Percentiles rank a stretch among this genome's conserved stretches.
These are phyloP conservation scores for Trifolium repens DNA, from an alignment of 306 rosid genomes.

Conservation along the genomic window DNA sequence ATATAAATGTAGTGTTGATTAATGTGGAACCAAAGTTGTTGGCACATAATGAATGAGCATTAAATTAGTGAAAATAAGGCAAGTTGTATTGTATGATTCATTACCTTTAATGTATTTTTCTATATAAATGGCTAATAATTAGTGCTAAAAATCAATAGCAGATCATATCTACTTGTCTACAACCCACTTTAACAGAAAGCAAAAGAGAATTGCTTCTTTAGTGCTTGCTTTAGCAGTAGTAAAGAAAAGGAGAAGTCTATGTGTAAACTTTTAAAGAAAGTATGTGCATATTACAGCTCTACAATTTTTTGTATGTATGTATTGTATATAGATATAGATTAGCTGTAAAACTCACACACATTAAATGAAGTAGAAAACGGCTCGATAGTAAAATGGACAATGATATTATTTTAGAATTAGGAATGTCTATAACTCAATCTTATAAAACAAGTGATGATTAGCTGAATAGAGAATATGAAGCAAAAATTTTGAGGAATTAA, in stretches of 20 bases:
- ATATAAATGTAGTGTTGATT: constrained; percentile 31
- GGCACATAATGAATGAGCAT: constrained; percentile 35
- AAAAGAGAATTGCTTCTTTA: constrained; percentile 11
- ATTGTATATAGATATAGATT: no score
- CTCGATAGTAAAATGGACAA: no score
- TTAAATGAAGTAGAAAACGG: no score
- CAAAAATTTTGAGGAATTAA: no score
- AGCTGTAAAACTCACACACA: no score
- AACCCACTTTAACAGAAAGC: constrained; percentile 39
- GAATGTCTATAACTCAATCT: no score
- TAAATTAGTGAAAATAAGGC: constrained; percentile 21
- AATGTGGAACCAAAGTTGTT: constrained; percentile 36
- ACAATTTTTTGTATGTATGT: no score
- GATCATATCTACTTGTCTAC: constrained; percentile 1
- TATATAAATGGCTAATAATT: neutral
- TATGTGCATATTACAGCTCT: constrained; percentile 18
- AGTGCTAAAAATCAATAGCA: neutral
- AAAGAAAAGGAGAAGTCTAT: constrained; percentile 14
- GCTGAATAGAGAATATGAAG: no score
- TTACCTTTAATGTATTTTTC: constrained; percentile 2
- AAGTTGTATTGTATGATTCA: neutral
- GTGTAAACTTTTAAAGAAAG: constrained; percentile 24
- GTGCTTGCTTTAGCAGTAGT: constrained; percentile 22
- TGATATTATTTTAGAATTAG: no score
- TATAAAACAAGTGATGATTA: no score